Evolutionary conservation across 805 yeast genomes (phyloP).

Genomic region (Nakazawaea molendinolei): DNA sequence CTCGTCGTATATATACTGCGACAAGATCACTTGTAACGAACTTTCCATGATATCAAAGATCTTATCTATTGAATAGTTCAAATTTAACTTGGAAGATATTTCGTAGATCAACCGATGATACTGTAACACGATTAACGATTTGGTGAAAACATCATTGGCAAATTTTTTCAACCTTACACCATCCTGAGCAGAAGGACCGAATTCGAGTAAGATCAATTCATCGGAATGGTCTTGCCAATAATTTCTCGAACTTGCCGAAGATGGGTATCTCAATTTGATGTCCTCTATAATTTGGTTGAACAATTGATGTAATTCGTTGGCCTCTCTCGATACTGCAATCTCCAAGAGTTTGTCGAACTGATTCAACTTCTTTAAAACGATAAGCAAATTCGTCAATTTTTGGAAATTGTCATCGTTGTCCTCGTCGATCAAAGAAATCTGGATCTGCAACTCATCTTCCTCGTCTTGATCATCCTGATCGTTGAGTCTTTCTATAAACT

Average conservation of each 20-base stretch:
- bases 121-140: constrained; percentile 57
- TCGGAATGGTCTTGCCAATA: constrained; percentile 7
- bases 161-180: constrained; percentile 54
- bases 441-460: too few relatives aligned
- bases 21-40: constrained; percentile 31
- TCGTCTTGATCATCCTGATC: constrained; percentile 17
- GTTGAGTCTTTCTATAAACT: constrained; percentile 26
- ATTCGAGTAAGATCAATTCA: constrained; percentile 12
- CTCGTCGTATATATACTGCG: constrained; percentile 31
- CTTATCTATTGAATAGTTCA: constrained; percentile 19
- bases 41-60: constrained; percentile 39
- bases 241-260: constrained; percentile 13
- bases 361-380: constrained; percentile 37
- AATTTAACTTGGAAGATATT: constrained; percentile 29
- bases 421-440: too few relatives aligned
- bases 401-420: constrained; percentile 19
- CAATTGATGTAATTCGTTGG: constrained; percentile 57
- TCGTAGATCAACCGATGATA: constrained; percentile 62
- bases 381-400: constrained; percentile 16
- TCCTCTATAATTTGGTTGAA: constrained; percentile 60
- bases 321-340: constrained; percentile 45
- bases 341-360: constrained; percentile 53
- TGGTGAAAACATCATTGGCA: constrained; percentile 63
- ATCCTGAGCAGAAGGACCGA: constrained; percentile 10
- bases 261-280: constrained; percentile 47